Evolutionary conservation across 2,329 filamentous ascomycete genomes (phyloP), one percentile per base, ranked within the genome.

Genomic region (Pyrenochaeta sp.): DNA sequence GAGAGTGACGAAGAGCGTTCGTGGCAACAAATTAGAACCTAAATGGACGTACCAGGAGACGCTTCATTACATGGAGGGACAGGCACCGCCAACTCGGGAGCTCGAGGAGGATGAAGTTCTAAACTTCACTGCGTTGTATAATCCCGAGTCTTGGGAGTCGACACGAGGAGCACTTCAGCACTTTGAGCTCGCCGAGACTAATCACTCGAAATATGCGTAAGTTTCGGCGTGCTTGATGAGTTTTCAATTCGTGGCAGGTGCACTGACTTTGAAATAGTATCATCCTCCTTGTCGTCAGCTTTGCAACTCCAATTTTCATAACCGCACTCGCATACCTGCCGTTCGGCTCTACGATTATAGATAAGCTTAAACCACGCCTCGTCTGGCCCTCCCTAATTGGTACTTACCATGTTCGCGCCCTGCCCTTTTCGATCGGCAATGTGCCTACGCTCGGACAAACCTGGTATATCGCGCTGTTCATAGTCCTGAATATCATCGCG

Each of bases 361-460:
- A 53, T 26, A 53, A 21, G 19, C 8, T 58, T 21, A 56, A 47
- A 8, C 46, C 57, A n/a, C 42, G 44, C 13, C 23, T 58, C 7
- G 36, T 53, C 11, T 60, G 48, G 34, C 57, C 57, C 3, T 50
- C 49, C 8, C 15, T 53, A 8, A 28, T 58, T 17, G 46, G 52
- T 3, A 46, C 36, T 3, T 54, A 54, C 41, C 57, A 60, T 19
- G 36, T 49, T 5, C 52, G 41, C 8, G 18, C 50, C 4, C 52
- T 60, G 2, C 57, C 50, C 6, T 55, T 35, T 6, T 43, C 39
- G 1, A 32, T 54, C 8, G 53, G 55, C 2, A 73, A 74, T 40
- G 63, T 64, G 3, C 77, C 77, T 0, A 78, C 74, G 0, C 41
- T 71, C 1, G 76, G 76, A 1, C 77, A 79, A 29, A 55, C 63